Evolutionary conservation across 352 stramenopile species (phyloP).

Genomic region (Phytophthora cajani): DNA sequence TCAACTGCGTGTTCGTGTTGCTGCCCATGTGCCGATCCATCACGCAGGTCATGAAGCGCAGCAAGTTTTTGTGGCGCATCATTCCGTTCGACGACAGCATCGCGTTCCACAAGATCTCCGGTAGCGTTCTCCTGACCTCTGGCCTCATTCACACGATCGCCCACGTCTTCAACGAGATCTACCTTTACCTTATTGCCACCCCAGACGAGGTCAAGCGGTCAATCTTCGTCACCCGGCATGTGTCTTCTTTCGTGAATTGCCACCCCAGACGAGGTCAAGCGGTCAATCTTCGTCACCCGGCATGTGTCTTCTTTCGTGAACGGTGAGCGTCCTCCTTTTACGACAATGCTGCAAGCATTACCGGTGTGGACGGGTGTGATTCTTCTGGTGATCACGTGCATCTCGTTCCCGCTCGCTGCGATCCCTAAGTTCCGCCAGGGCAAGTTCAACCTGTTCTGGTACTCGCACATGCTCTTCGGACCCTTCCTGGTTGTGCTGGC

Average conservation of each 20-base stretch:
- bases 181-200: constrained; percentile 69
- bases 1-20: constrained; percentile 74
- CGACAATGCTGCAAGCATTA: constrained; percentile 53
- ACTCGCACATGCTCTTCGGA: constrained; percentile 76
- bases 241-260: no score
- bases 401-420: constrained; percentile 67
- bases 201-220: constrained; percentile 57
- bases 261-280: constrained; percentile 55
- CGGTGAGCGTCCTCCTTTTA: constrained; percentile 57
- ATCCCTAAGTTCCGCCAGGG: constrained; percentile 72
- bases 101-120: constrained; percentile 74
- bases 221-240: constrained; percentile 61
- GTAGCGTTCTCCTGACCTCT: constrained; percentile 53
- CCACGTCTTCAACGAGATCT: constrained; percentile 73
- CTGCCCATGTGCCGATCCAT: constrained; percentile 78
- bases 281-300: constrained; percentile 63
- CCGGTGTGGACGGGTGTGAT: constrained; percentile 70
- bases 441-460: constrained; percentile 79
- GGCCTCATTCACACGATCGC: constrained; percentile 63
- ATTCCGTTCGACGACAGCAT: constrained; percentile 82
- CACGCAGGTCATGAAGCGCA: constrained; percentile 64
- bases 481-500: constrained; percentile 66
- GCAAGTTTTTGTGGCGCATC: constrained; percentile 56
- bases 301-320: constrained; percentile 55
- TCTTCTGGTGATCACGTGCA: constrained; percentile 58